These are phyloP conservation scores for Phytophthora syringae DNA, from an alignment of 352 stramenopile genomes.

Conservation along the genomic window DNA sequence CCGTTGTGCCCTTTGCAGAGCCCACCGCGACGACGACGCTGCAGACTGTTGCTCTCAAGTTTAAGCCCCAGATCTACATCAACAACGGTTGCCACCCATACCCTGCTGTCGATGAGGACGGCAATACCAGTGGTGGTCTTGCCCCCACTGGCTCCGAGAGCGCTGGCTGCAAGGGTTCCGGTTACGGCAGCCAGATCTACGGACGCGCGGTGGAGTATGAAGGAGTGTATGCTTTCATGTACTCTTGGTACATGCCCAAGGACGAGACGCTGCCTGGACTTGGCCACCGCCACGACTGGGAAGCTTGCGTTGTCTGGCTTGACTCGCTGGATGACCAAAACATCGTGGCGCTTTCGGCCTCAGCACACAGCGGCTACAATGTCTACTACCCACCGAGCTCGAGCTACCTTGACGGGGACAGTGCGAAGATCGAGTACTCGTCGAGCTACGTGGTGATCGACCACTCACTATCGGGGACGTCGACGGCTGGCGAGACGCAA, in stretches of 20 bases:
- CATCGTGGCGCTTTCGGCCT: conserved; percentile 29
- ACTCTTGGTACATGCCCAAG: conserved; percentile 56
- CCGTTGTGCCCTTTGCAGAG: conserved; percentile 33
- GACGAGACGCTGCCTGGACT: conserved; percentile 35
- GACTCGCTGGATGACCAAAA: conserved; percentile 23
- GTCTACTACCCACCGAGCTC: conserved; percentile 33
- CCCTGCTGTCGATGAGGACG: conserved; percentile 31
- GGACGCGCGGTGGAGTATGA: conserved; percentile 27
- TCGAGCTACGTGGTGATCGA: conserved; percentile 28
- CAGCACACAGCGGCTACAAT: conserved; percentile 33
- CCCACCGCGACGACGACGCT: conserved; percentile 16
- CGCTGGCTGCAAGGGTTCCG: conserved; percentile 33
- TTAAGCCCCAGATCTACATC: conserved; percentile 47
- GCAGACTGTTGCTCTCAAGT: conserved; percentile 37
- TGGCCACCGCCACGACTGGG: conserved; percentile 49
- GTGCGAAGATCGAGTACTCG: conserved; percentile 36
- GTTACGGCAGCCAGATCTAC: conserved; percentile 33
- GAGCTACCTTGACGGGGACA: conserved; percentile 18
- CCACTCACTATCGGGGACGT: conserved; percentile 28
- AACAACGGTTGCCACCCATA: conserved; percentile 44
- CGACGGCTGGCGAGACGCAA: conserved; percentile 27
- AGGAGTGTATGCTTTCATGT: conserved; percentile 34
- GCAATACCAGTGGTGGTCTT: conserved; percentile 43
- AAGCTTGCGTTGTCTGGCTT: conserved; percentile 46
- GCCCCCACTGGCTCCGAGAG: conserved; percentile 33